A percentile compares a stretch with the other conserved stretches of the same genome.
These are phyloP conservation scores for Fusarium chaquense DNA, from an alignment of 2,329 filamentous ascomycete genomes.

Conservation along the genomic window DNA sequence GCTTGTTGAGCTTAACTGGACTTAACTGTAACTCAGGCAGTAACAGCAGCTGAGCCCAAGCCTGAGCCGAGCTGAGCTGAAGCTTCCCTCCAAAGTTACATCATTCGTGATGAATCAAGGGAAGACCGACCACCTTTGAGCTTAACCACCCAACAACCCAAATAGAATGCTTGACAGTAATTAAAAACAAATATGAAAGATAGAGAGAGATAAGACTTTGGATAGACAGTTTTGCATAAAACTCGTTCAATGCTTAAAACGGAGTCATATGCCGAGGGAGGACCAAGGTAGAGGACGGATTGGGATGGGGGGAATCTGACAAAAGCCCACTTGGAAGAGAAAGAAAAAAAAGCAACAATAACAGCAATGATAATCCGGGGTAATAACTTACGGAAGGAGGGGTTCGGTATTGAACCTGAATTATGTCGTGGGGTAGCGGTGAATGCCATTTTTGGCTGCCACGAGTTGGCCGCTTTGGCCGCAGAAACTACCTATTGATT, in stretches of 20 bases:
- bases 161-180: slow-evolving; percentile 4
- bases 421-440: slow-evolving; percentile 34
- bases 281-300: slow-evolving; percentile 1
- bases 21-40: slow-evolving; percentile 6
- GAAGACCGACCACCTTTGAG: background rate
- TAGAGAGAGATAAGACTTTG: background rate
- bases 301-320: slow-evolving; percentile 7
- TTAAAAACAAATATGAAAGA: slow-evolving; percentile 1
- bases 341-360: background rate
- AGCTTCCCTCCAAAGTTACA: slow-evolving; percentile 36
- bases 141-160: background rate
- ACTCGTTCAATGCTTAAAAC: slow-evolving; percentile 2
- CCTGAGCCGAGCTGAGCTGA: slow-evolving; percentile 26
- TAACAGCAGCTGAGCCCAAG: background rate
- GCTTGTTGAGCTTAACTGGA: slow-evolving; percentile 32
- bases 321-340: slow-evolving; percentile 9
- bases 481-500: slow-evolving; percentile 27
- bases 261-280: slow-evolving; percentile 17
- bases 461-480: slow-evolving; percentile 36
- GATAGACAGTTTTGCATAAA: slow-evolving; percentile 9
- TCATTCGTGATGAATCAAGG: slow-evolving; percentile 31
- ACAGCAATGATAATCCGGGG: slow-evolving; percentile 21
- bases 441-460: slow-evolving; percentile 32
- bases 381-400: slow-evolving; percentile 64
- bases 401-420: slow-evolving; percentile 56